Evolutionary conservation across 2,329 filamentous ascomycete species (phyloP), one percentile per base, ranked within the genome.

Genomic region (Trichoderma sp.): DNA sequence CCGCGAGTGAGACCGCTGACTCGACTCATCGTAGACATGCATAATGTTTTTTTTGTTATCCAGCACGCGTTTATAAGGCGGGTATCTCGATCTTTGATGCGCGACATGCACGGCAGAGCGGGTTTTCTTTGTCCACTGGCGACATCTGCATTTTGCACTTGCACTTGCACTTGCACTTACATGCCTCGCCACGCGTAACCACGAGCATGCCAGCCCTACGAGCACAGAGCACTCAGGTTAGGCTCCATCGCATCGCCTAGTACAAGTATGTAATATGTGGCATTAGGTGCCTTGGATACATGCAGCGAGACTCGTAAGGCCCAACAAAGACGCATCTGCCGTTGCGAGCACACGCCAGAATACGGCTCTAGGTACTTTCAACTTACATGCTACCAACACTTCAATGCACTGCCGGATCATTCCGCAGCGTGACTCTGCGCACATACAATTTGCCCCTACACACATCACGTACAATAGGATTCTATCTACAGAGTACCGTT

Each of bases 151-250:
- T 59, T 11, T 47, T 59, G 34, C 55, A 59, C 34, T 11, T 47
- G 36, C 32, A 67, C 3, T 30, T 47, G 36, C 26, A 64, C 23
- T 7, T 47, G 39, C 65, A 68, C 32, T 17, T 23, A 23, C 55
- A 61, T 68, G 50, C 66, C 53, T 47, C 17, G 32, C 55, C 36
- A 36, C 65, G 53, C 53, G 53, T 23, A 59, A 26, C 23, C 55
- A 43, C 50, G 13, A 61, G 66, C 66, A 68, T 68, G 55, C 66
- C 66, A 68, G 66, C 55, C 66, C 66, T 68, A 68, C 39, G 47
- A 53, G 47, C 47, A 23, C 47, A 23, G 47, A 55, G 63, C 9
- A 57, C n/a, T 57, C 7, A 30, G 13, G 32, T 13, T 61, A 32
- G 30, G 30, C 53, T 11, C 47, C 47, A 53, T 53, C 20, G 47